A percentile compares a stretch with the other conserved stretches of the same genome.
Evolutionary conservation across 345 rosid genomes (phyloP).

Genomic region (Camelina neglecta): DNA sequence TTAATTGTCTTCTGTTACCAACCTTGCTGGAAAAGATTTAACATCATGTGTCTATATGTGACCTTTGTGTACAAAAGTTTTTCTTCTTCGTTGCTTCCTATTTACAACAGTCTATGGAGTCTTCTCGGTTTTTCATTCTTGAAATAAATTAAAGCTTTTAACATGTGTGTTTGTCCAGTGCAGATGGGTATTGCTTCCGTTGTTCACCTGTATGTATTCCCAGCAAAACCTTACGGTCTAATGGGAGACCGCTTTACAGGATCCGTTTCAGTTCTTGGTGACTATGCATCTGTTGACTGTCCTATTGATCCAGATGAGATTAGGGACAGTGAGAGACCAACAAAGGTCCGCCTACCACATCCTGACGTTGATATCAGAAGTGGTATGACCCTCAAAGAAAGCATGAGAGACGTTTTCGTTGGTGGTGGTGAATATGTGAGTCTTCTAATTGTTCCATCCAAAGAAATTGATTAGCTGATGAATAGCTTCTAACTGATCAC

Average conservation of each 20-base stretch:
- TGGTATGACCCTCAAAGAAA: slow-evolving; percentile 92
- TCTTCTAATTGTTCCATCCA: slow-evolving; percentile 29
- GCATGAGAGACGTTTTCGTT: slow-evolving; percentile 87
- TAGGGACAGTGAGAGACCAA: slow-evolving; percentile 96
- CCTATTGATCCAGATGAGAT: slow-evolving; percentile 97
- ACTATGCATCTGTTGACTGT: slow-evolving; percentile 90
- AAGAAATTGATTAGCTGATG: slow-evolving; percentile 29
- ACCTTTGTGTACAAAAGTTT: too few species aligned
- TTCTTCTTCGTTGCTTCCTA: neutral
- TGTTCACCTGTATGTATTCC: slow-evolving; percentile 95
- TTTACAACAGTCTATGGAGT: slow-evolving; percentile 5
- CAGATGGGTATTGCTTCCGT: slow-evolving; percentile 99
- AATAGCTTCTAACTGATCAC: slow-evolving; percentile 16
- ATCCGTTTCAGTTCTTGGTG: slow-evolving; percentile 90
- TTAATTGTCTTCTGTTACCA: slow-evolving; percentile 43
- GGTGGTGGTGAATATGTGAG: slow-evolving; percentile 96
- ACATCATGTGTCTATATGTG: too few species aligned
- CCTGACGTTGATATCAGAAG: slow-evolving; percentile 72
- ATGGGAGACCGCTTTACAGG: slow-evolving; percentile 89
- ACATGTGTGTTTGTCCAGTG: slow-evolving; percentile 60
- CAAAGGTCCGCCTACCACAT: slow-evolving; percentile 90
- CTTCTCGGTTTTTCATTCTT: slow-evolving; percentile 16
- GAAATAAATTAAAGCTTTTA: slow-evolving; percentile 46
- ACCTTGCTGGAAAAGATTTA: slow-evolving; percentile 10
- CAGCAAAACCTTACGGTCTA: slow-evolving; percentile 85